Conservation (phyloP, 495 filamentous ascomycete genomes). For the Antarctomyces pellizariae region DNA sequence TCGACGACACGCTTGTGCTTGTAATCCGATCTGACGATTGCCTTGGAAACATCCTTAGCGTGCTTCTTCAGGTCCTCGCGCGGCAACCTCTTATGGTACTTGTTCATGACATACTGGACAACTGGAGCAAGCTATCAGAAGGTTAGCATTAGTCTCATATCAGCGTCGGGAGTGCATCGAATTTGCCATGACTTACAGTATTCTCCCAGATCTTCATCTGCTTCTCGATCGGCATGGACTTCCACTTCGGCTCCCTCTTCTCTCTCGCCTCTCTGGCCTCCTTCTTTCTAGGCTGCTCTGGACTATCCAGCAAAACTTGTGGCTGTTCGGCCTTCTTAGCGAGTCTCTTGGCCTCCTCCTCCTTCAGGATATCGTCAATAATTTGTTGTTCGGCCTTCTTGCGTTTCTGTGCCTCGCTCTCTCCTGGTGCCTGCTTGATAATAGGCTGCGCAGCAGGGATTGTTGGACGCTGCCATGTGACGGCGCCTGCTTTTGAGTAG, state of each 20-base stretch:
- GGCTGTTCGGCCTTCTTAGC: conserved; percentile 12
- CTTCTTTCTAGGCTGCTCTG: conserved; percentile 37
- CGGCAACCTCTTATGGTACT: conserved; percentile 62
- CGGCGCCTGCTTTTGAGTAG: conserved; percentile 47
- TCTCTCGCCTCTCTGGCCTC: conserved; percentile 33
- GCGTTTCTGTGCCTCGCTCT: conserved; percentile 22
- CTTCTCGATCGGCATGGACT: conserved; percentile 53
- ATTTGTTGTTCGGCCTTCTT: conserved; percentile 58
- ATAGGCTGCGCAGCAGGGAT: conserved; percentile 35
- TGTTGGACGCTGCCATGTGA: conserved; percentile 61
- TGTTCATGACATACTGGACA: conserved; percentile 65
- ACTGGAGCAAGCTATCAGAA: conserved; percentile 45
- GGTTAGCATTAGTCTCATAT: conserved; percentile 9
- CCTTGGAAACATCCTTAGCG: conserved; percentile 70
- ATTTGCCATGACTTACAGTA: conserved; percentile 36
- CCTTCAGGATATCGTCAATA: conserved; percentile 58
- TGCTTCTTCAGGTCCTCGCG: conserved; percentile 75
- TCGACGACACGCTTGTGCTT: conserved; percentile 66
- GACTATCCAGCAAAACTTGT: no score
- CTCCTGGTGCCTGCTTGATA: conserved; percentile 39
- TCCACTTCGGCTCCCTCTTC: conserved; percentile 54
- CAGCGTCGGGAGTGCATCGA: not conserved
- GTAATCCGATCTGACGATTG: conserved; percentile 71
- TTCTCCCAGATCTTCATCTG: conserved; percentile 85
- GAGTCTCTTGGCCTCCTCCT: conserved; percentile 23